phyloP scores from a whole-genome alignment of 495 filamentous ascomycete species.

The Ascodesmis nigricans region DNA sequence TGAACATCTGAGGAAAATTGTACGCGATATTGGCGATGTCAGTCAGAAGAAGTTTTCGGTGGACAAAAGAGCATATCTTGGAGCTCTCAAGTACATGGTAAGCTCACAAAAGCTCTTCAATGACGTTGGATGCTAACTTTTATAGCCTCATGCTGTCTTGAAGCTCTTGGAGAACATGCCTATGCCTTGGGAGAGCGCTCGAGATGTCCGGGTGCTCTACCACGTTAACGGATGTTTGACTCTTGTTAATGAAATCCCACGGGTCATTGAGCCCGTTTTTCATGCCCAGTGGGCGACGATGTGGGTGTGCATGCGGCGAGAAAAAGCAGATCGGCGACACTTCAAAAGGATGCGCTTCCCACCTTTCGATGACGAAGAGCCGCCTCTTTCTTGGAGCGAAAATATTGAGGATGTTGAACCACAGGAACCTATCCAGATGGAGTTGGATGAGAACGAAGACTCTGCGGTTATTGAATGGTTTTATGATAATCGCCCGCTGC shows the following conservation, averaged over 20 bases:
- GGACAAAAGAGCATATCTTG: conserved; percentile 95
- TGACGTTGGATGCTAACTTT: not conserved
- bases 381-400: conserved; percentile 90
- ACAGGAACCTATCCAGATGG: conserved; percentile 95
- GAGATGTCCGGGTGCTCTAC: conserved; percentile 94
- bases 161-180: conserved; percentile 99
- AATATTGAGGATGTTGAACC: conserved; percentile 98
- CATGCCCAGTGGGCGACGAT: conserved; percentile 98
- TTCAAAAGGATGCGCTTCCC: conserved; percentile 99
- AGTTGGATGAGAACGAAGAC: conserved; percentile 92
- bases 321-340: conserved; percentile 87
- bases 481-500: conserved; percentile 80
- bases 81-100: conserved; percentile 90
- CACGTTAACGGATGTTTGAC: conserved; percentile 97
- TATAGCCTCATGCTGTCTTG: conserved; percentile 73
- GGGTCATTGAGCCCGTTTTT: conserved; percentile 96
- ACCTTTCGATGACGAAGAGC: conserved; percentile 97
- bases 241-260: conserved; percentile 85
- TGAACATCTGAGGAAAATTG: conserved; percentile 94
- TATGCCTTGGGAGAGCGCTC: conserved; percentile 95
- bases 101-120: conserved; percentile 2
- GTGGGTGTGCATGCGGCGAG: conserved; percentile 96
- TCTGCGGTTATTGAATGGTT: conserved; percentile 84
- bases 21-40: conserved; percentile 96
- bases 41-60: conserved; percentile 98